Evolutionary conservation across 2,329 filamentous ascomycete species (phyloP).

Genomic region (Colletotrichum viniferum): DNA sequence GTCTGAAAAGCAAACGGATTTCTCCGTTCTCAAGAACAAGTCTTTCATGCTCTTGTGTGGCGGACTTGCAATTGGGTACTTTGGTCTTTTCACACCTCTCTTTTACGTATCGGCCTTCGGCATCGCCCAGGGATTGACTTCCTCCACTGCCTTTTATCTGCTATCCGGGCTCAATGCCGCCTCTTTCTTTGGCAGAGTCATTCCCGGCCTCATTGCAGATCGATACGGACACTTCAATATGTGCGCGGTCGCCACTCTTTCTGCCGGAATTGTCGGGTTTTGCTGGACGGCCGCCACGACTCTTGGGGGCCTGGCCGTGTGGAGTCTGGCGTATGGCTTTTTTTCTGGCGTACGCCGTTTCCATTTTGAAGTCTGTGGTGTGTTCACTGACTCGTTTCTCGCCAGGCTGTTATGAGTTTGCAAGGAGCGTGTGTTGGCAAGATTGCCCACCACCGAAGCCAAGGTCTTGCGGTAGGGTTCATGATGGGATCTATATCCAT

Average conservation of each 20-base stretch:
- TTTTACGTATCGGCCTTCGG: constrained; percentile 62
- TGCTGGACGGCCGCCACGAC: constrained; percentile 47
- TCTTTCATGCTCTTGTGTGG: not conserved
- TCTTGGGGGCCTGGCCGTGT: constrained; percentile 47
- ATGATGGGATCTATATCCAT: constrained; percentile 45
- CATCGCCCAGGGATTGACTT: constrained; percentile 48
- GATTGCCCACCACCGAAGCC: constrained; percentile 38
- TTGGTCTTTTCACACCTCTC: constrained; percentile 53
- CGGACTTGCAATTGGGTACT: constrained; percentile 24
- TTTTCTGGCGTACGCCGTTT: constrained; percentile 40
- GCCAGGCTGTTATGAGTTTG: constrained; percentile 48
- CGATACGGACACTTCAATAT: constrained; percentile 52
- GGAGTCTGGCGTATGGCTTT: constrained; percentile 50
- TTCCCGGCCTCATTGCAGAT: constrained; percentile 57
- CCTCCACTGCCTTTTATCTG: constrained; percentile 63
- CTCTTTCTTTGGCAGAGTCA: constrained; percentile 55
- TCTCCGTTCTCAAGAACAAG: constrained; percentile 23
- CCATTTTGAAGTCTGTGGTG: rapidly evolving
- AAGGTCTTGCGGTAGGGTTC: constrained; percentile 46
- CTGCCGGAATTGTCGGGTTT: constrained; percentile 43
- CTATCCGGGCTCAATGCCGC: constrained; percentile 66
- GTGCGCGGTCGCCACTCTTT: constrained; percentile 26
- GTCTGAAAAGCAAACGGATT: not conserved
- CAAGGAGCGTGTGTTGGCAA: constrained; percentile 50
- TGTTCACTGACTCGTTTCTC: constrained; percentile 8